Percentiles rank a stretch among this genome's conserved stretches.
Evolutionary conservation across 73 alveolate species (phyloP).

Genomic region (Paramecium primaurelia): DNA sequence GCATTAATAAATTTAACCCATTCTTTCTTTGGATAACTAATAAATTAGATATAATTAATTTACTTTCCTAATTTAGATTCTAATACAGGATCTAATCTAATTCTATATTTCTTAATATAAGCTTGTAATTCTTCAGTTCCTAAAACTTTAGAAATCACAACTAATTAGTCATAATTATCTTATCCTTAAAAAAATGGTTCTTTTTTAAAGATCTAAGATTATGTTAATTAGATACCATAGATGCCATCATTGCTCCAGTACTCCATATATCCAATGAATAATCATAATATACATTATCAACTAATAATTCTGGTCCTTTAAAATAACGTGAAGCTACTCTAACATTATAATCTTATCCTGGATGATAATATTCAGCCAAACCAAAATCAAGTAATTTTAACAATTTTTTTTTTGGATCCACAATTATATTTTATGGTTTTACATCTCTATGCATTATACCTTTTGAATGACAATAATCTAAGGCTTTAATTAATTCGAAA

Average conservation of each 20-base stretch:
- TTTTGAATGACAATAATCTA: conserved; percentile 94
- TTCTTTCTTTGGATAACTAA: conserved; percentile 53
- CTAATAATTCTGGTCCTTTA: conserved; percentile 96
- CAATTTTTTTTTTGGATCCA: conserved; percentile 86
- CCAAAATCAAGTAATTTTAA: conserved; percentile 97
- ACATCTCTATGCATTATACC: conserved; percentile 98
- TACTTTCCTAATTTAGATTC: conserved; percentile 62
- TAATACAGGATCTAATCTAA: conserved; percentile 68
- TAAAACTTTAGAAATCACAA: conserved; percentile 93
- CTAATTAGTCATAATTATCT: conserved; percentile 95
- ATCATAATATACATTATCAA: conserved; percentile 81
- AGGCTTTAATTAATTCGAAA: conserved; percentile 79
- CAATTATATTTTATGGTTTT: conserved; percentile 95
- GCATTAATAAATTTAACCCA: conserved; percentile 75
- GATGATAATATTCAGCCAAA: conserved; percentile 95
- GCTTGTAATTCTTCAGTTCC: conserved; percentile 87
- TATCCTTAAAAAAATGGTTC: conserved; percentile 98
- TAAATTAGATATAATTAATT: neutral
- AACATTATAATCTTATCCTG: conserved; percentile 92
- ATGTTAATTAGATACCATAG: conserved; percentile 68
- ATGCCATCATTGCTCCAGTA: conserved; percentile 91
- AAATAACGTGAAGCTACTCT: conserved; percentile 96
- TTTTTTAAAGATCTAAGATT: conserved; percentile 83
- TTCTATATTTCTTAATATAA: conserved; percentile 58
- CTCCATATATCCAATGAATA: conserved; percentile 93